phyloP scores from a whole-genome alignment of 2,329 filamentous ascomycete species.

The Apiospora hydei region DNA sequence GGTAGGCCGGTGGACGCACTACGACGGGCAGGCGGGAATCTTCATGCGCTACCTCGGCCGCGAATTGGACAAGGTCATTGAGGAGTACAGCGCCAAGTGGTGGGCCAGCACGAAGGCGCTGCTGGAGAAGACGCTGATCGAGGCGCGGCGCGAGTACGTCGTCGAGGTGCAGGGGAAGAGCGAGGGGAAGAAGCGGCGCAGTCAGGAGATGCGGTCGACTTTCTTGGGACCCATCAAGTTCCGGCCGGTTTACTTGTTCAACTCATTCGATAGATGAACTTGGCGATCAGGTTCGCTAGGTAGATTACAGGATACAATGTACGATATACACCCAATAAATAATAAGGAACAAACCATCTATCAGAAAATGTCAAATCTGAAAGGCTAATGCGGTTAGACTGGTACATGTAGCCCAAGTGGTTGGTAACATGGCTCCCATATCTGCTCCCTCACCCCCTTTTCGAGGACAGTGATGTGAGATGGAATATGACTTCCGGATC shows the following conservation, averaged over 20 bases:
- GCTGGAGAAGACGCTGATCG: conserved; percentile 21
- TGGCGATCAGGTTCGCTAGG: neutral
- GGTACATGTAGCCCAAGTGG: neutral
- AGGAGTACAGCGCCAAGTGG: neutral
- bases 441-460: neutral
- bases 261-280: neutral
- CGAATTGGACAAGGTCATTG: conserved; percentile 10
- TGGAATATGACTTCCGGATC: too few species aligned
- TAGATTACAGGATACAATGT: neutral
- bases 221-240: conserved; percentile 7
- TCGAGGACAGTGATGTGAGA: too few species aligned
- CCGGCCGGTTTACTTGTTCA: conserved; percentile 13
- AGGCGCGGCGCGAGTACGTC: neutral
- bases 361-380: too few species aligned
- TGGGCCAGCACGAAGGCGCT: conserved; percentile 7
- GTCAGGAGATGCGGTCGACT: conserved; percentile 9
- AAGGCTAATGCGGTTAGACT: too few species aligned
- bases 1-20: neutral
- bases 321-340: neutral
- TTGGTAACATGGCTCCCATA: neutral
- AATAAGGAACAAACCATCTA: neutral
- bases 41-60: conserved; percentile 23
- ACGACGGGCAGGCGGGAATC: conserved; percentile 9
- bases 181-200: conserved; percentile 20
- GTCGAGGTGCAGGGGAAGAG: neutral